Evolutionary conservation across 2,329 filamentous ascomycete species (phyloP).

Genomic region (Stachybotrys chartarum): DNA sequence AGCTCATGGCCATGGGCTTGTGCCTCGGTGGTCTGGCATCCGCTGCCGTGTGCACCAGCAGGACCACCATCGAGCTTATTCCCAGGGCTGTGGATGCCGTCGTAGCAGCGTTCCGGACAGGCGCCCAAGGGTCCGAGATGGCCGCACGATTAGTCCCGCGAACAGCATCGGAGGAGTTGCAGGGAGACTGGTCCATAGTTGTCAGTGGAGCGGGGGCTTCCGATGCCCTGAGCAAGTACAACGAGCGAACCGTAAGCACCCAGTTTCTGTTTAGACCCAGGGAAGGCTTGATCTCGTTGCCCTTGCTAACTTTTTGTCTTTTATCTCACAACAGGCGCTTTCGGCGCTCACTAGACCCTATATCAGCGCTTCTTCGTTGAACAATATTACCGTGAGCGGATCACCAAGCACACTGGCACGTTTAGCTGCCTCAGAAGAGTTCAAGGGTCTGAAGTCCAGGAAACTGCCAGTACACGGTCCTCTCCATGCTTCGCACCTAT

Average conservation of each 20-base stretch:
- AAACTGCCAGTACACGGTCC: constrained; percentile 2
- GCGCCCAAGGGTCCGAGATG: constrained; percentile 2
- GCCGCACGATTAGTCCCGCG: not conserved
- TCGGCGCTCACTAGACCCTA: constrained; percentile 3
- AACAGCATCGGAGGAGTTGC: not conserved
- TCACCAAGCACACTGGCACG: constrained; percentile 1
- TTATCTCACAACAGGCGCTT: not conserved
- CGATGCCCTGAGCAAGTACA: constrained; percentile 1
- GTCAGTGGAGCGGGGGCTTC: constrained; percentile 1
- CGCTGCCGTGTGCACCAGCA: constrained; percentile 3
- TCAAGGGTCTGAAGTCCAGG: constrained; percentile 4
- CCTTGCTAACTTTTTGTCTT: no score
- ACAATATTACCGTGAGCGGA: constrained; percentile 5
- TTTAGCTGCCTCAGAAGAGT: constrained; percentile 1
- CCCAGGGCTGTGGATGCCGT: constrained; percentile 4
- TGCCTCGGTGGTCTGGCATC: constrained; percentile 4
- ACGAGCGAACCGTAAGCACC: not conserved
- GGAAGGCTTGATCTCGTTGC: no score
- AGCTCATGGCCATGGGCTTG: constrained; percentile 1
- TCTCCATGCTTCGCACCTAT: constrained; percentile 5
- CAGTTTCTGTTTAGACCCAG: not conserved
- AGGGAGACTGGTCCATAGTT: constrained; percentile 1
- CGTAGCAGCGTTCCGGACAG: constrained; percentile 3
- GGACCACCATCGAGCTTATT: constrained; percentile 3
- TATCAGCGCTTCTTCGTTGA: constrained; percentile 3